Evolutionary conservation across 2,329 filamentous ascomycete species (phyloP).

Genomic region (Akanthomyces uredinophilus): DNA sequence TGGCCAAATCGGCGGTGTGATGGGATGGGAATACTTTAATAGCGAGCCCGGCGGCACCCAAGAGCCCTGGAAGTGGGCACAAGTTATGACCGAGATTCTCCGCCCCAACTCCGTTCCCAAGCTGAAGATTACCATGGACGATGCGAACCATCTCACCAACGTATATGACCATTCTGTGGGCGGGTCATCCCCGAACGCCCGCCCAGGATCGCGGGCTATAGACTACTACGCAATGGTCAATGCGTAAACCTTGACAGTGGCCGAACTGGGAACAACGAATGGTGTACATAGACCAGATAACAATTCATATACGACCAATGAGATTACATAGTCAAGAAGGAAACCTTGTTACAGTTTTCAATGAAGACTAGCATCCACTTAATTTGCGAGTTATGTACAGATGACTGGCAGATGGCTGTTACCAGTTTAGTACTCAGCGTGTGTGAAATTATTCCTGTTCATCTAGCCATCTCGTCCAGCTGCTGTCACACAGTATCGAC

Average conservation of each 20-base stretch:
- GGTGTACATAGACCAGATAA: background rate
- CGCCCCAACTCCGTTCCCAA: slow-evolving; percentile 19
- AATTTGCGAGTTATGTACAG: background rate
- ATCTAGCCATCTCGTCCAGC: slow-evolving; percentile 42
- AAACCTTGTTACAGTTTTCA: no score
- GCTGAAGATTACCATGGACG: slow-evolving; percentile 13
- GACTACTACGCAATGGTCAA: slow-evolving; percentile 15
- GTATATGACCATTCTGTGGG: slow-evolving; percentile 13
- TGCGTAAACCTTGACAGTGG: background rate
- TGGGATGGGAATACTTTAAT: slow-evolving; percentile 93
- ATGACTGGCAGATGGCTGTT: background rate
- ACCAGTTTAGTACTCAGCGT: background rate
- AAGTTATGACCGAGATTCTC: slow-evolving; percentile 47
- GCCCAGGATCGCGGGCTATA: background rate
- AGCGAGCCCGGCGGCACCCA: slow-evolving; percentile 54
- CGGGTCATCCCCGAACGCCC: background rate
- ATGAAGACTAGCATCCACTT: background rate
- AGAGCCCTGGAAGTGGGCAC: slow-evolving; percentile 71
- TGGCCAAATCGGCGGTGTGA: slow-evolving; percentile 71
- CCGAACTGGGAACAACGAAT: background rate
- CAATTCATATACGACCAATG: background rate
- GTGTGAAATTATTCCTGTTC: background rate
- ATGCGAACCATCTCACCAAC: slow-evolving; percentile 13
- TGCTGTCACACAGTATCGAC: slow-evolving; percentile 39
- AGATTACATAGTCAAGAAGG: background rate